phyloP scores from a whole-genome alignment of 1,284 basidiomycete species.

The Apiotrichum gamsii region DNA sequence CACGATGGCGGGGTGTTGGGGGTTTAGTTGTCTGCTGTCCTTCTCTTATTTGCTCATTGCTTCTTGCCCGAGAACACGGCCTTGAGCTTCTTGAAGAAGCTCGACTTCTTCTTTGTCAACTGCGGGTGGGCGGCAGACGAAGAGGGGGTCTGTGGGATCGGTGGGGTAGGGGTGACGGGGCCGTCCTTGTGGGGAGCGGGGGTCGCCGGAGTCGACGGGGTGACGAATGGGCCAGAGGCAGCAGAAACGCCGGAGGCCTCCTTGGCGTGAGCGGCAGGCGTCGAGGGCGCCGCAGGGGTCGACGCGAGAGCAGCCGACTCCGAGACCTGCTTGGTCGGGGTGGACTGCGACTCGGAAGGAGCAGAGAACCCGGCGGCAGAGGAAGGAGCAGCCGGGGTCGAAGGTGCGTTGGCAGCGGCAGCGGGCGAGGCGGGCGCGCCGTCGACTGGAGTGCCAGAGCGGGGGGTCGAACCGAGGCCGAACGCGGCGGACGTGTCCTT shows the following conservation, averaged over 20 bases:
- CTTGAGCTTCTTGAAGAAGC: constrained; percentile 26
- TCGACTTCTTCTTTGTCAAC: constrained; percentile 23
- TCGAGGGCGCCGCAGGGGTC: too few species aligned
- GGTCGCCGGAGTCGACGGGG: not conserved
- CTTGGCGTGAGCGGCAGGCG: too few species aligned
- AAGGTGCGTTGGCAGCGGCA: not conserved
- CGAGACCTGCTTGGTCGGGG: too few species aligned
- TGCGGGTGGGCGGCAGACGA: not conserved
- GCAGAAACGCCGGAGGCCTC: too few species aligned
- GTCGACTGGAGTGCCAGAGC: not conserved
- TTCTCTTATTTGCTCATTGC: not conserved
- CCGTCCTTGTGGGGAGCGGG: not conserved
- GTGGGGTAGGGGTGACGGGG: not conserved
- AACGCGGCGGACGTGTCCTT: constrained; percentile 1
- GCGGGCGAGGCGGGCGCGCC: too few species aligned
- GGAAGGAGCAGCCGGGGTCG: not conserved
- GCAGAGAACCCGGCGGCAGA: not conserved
- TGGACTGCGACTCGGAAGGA: not conserved
- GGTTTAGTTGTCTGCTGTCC: too few species aligned
- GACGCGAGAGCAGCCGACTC: too few species aligned
- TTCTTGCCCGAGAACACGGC: constrained; percentile 6
- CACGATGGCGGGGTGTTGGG: too few species aligned
- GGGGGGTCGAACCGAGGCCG: not conserved
- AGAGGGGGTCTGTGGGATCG: constrained; percentile 9
- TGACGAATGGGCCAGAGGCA: not conserved